Base-by-base conservation (phyloP, 2,329 filamentous ascomycete genomes). In the Ascochyta clinopodiicola region DNA sequence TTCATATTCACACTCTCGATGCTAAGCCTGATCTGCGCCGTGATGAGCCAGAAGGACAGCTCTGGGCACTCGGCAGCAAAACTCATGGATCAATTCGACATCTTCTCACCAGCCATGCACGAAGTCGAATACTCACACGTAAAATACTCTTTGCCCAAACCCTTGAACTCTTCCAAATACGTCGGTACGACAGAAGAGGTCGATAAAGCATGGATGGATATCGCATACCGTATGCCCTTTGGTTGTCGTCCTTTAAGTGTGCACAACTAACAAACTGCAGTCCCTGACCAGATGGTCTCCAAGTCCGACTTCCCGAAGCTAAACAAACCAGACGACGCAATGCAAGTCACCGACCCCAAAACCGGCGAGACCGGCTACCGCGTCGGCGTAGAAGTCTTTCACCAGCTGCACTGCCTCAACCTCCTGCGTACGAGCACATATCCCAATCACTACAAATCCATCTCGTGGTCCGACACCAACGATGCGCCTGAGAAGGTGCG, bases 221-320 rank as follows among this genome's bases (percentile, higher is more conserved):
- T 85, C 35, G 82, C 81, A 10, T 81, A 81, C 59, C 63, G 76
- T 78, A 71, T 56, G 67, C 49, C 19, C 24, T 32, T 17, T 32
- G 8, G 4, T 5, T 31, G 12, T 31, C 29, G 13, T 31, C 12
- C 13, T 31, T 31, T 4, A 31, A 15, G 4, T 31, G 12, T 31
- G 13, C 12, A 31, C 7, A 22, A 65, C 74, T 75, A 57, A 63
- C 64, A 13, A 1, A 19, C 1, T 52, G 50, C 19, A 84, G 84
- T 87, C 24, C 84, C 84, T 34, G 84, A 87, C 66, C 83, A 84
- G 62, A 85, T 86, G 80, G 82, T 88, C 46, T 81, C 81, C 0
- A 74, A 78, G 21, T 75, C 79, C 6, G 84, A 87, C 62, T 80
- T 86, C 25, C 71, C 79, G 36, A 80, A 79, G 21, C 79, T 88